phyloP scores from a whole-genome alignment of 2,329 filamentous ascomycete species.

The Alternaria arborescens region DNA sequence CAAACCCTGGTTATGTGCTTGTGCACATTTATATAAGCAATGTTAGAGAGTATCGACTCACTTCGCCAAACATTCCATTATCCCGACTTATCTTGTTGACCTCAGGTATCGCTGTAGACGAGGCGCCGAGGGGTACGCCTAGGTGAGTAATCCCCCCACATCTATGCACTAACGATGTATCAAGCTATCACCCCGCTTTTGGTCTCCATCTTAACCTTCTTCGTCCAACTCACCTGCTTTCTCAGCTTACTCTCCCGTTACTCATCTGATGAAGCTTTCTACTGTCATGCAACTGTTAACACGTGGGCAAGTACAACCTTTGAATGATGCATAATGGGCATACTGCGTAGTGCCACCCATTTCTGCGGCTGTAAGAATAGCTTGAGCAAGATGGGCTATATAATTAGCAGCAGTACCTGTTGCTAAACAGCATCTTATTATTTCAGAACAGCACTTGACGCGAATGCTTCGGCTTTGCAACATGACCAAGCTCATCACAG shows the following conservation, averaged over 20 bases:
- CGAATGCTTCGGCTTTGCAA: constrained; percentile 1
- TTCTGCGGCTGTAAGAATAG: too few species aligned
- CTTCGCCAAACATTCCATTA: not conserved
- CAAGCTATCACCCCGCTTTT: not conserved
- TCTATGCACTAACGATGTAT: not conserved
- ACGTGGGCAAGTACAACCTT: too few species aligned
- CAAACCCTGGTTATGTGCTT: not conserved
- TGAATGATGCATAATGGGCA: too few species aligned
- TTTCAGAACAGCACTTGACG: not conserved
- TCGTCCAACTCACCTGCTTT: not conserved
- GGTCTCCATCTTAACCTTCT: not conserved
- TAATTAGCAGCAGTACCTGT: too few species aligned
- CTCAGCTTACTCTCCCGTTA: not conserved
- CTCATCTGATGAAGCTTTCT: not conserved
- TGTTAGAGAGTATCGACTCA: not conserved
- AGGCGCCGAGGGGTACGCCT: not conserved
- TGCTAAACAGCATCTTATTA: not conserved
- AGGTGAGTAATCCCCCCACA: constrained; percentile 10
- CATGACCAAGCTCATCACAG: constrained; percentile 42
- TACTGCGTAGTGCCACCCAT: not conserved
- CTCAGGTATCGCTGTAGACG: not conserved
- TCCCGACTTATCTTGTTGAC: not conserved
- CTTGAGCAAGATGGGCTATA: too few species aligned
- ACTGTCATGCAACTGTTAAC: too few species aligned
- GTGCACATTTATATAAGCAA: not conserved